Evolutionary conservation across 208 protist species (phyloP).

Genomic region (Trypanosoma theileri): DNA sequence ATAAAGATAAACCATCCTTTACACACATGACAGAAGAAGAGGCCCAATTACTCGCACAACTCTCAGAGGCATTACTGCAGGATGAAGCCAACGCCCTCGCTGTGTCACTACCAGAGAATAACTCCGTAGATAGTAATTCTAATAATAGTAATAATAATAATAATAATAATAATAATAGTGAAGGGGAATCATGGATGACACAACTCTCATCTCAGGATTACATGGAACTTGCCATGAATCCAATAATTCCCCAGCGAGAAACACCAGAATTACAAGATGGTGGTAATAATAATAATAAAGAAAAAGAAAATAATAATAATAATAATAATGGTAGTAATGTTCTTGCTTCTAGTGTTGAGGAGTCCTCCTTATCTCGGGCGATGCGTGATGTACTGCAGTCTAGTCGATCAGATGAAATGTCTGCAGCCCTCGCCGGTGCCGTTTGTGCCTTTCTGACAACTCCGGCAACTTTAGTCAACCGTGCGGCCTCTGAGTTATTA

Average conservation of each 20-base stretch:
- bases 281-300: neutral
- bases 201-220: neutral
- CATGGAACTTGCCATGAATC: constrained; percentile 18
- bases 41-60: constrained; percentile 11
- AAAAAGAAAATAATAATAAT: neutral
- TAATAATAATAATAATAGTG: neutral
- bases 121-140: too few species aligned
- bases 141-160: neutral
- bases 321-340: neutral
- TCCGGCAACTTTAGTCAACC: constrained; percentile 7
- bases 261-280: too few species aligned
- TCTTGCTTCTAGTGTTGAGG: neutral
- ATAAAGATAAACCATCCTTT: too few species aligned
- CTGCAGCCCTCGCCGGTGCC: constrained; percentile 9
- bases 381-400: constrained; percentile 4
- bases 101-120: neutral
- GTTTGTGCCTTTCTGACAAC: constrained; percentile 19
- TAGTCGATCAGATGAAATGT: neutral
- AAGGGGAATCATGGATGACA: neutral
- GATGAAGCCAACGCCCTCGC: constrained; percentile 17
- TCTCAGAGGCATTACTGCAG: constrained; percentile 28
- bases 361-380: neutral
- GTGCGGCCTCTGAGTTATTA: constrained; percentile 37
- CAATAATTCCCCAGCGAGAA: neutral
- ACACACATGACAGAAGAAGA: neutral